phyloP scores from a whole-genome alignment of 352 stramenopile genomes.

The Phytopythium chamaehyphon region DNA sequence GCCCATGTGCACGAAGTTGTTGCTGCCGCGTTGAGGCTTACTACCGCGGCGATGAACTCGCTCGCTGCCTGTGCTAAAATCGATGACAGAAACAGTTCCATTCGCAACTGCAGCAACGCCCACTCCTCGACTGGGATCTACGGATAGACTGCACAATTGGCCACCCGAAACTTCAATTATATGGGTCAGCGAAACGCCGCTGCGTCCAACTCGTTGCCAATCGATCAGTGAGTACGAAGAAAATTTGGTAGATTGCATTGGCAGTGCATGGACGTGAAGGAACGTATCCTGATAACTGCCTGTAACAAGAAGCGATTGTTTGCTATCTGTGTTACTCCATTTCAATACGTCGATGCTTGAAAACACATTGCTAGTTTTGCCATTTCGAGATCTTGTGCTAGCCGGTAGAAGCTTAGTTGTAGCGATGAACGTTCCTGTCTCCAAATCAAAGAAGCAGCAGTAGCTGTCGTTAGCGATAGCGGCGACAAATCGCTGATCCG shows the following conservation, averaged over 20 bases:
- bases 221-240: constrained; percentile 26
- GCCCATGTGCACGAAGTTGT: too few relatives aligned
- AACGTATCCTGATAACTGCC: constrained; percentile 15
- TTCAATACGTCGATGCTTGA: constrained; percentile 18
- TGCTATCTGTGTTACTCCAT: constrained; percentile 16
- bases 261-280: constrained; percentile 41
- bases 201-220: constrained; percentile 33
- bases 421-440: constrained; percentile 15
- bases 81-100: constrained; percentile 18
- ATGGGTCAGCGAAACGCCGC: constrained; percentile 29
- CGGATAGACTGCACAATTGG: constrained; percentile 26
- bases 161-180: constrained; percentile 20
- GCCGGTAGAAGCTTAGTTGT: constrained; percentile 30
- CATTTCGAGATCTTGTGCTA: neutral
- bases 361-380: neutral
- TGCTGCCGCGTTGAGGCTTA: neutral
- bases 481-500: constrained; percentile 24
- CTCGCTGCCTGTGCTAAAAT: constrained; percentile 17
- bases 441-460: constrained; percentile 42
- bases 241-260: constrained; percentile 27
- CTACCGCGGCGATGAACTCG: too few relatives aligned
- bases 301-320: constrained; percentile 22
- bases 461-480: constrained; percentile 35
- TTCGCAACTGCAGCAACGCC: constrained; percentile 27
- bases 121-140: constrained; percentile 36